Conservation (phyloP, 495 filamentous ascomycete species). For the Neurospora tetrasperma region DNA sequence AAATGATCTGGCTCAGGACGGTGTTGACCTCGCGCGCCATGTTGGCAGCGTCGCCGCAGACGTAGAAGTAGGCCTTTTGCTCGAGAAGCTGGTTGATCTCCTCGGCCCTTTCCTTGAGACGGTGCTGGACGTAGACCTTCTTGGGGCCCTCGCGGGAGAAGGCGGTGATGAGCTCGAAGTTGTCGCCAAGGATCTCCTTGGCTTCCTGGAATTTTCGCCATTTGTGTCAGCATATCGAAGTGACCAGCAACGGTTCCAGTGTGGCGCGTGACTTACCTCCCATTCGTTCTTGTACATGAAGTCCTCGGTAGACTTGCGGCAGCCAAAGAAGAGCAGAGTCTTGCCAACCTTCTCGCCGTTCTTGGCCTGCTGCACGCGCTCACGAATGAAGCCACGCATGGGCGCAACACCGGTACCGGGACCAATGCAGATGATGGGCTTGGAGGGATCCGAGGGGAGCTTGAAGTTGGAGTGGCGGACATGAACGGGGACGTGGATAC, state of each 20-base stretch:
- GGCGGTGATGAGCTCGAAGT: constrained; percentile 77
- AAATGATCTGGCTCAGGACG: constrained; percentile 72
- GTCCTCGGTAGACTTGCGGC: constrained; percentile 74
- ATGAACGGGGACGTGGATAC: constrained; percentile 90
- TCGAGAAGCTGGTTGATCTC: constrained; percentile 82
- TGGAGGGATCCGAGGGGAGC: constrained; percentile 86
- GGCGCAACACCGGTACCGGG: constrained; percentile 96
- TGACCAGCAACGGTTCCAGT: no score
- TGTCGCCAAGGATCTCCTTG: constrained; percentile 70
- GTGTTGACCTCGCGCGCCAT: constrained; percentile 97
- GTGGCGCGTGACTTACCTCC: constrained; percentile 54
- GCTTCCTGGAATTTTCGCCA: constrained; percentile 48
- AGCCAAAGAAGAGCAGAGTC: constrained; percentile 90
- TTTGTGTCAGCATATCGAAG: constrained; percentile 3
- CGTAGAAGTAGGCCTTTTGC: constrained; percentile 90
- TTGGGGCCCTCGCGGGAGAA: constrained; percentile 78
- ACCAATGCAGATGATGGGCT: constrained; percentile 91
- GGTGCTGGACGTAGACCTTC: constrained; percentile 97
- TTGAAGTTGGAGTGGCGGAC: constrained; percentile 99
- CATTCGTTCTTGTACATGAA: constrained; percentile 90
- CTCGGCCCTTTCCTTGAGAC: constrained; percentile 68
- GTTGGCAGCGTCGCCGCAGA: constrained; percentile 95
- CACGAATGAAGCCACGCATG: constrained; percentile 91
- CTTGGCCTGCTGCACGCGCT: constrained; percentile 71
- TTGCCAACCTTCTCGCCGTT: constrained; percentile 79